phyloP scores from a whole-genome alignment of 345 rosid genomes.

The Pelargonium nanum region DNA sequence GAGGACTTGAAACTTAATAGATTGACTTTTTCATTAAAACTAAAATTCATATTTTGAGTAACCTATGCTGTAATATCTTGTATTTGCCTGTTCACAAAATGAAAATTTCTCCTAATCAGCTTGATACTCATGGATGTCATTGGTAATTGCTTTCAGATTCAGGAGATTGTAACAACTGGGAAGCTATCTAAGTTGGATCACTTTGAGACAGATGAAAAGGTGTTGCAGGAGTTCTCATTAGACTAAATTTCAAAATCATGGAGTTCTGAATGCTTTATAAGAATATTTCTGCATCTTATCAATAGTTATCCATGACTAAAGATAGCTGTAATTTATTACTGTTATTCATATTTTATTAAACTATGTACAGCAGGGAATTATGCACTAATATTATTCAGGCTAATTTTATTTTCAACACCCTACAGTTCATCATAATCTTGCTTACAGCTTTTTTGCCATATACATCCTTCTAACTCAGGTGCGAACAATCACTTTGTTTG shows the following conservation, averaged over 20 bases:
- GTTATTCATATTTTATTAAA: background rate
- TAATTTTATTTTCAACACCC: background rate
- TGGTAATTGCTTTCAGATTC: constrained; percentile 50
- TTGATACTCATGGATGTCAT: background rate
- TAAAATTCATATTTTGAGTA: background rate
- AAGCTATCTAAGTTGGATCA: constrained; percentile 87
- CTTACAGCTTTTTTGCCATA: background rate
- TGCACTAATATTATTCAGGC: background rate
- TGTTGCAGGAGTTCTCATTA: constrained; percentile 14
- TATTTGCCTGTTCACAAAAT: background rate
- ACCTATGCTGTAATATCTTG: too few species aligned
- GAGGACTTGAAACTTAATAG: too few species aligned
- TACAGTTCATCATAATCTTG: background rate
- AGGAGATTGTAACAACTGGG: constrained; percentile 83
- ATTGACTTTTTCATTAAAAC: too few species aligned
- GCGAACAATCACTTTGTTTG: constrained; percentile 66
- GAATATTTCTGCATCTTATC: too few species aligned
- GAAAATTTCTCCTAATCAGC: background rate
- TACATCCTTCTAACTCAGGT: constrained; percentile 37
- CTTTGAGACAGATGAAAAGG: constrained; percentile 94
- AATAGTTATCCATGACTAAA: background rate
- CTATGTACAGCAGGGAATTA: background rate
- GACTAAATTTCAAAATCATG: background rate
- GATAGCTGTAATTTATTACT: background rate
- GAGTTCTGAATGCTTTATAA: background rate